A percentile compares a stretch with the other conserved stretches of the same genome.
These are phyloP conservation scores for Globisporangium perplexum DNA, from an alignment of 352 stramenopile genomes.

Conservation along the genomic window DNA sequence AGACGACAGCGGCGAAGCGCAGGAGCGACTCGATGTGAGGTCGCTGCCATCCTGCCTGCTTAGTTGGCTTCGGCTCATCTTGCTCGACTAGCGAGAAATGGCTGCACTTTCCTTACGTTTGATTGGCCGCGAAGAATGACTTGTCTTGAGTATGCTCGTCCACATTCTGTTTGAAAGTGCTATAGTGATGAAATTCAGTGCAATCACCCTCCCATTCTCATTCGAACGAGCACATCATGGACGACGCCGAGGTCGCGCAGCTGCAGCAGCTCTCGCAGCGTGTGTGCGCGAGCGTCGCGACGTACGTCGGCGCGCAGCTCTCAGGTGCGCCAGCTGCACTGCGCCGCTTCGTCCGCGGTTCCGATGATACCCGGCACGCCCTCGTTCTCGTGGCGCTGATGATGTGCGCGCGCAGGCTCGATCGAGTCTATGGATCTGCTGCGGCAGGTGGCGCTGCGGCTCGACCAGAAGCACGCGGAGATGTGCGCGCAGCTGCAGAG, in stretches of 20 bases:
- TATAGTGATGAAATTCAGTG: not conserved
- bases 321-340: conserved; percentile 28
- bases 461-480: conserved; percentile 55
- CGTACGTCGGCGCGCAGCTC: conserved; percentile 63
- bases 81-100: not conserved
- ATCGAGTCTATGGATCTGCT: conserved; percentile 71
- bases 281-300: conserved; percentile 62
- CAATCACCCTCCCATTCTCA: conserved; percentile 2
- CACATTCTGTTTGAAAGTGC: not conserved
- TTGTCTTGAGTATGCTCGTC: no score
- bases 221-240: conserved; percentile 30
- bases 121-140: no score
- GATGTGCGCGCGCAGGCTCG: conserved; percentile 30
- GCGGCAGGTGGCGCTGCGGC: conserved; percentile 46
- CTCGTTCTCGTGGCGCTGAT: not conserved
- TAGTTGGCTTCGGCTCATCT: no score
- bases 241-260: conserved; percentile 47
- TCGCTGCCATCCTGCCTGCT: no score
- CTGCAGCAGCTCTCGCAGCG: conserved; percentile 53
- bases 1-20: conserved; percentile 29
- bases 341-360: no score
- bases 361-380: not conserved
- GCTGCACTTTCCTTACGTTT: not conserved
- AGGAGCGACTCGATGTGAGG: conserved; percentile 64
- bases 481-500: conserved; percentile 58